Evolutionary conservation across 2,329 filamentous ascomycete genomes (phyloP).

Genomic region (Chaetomiaceae sp.): DNA sequence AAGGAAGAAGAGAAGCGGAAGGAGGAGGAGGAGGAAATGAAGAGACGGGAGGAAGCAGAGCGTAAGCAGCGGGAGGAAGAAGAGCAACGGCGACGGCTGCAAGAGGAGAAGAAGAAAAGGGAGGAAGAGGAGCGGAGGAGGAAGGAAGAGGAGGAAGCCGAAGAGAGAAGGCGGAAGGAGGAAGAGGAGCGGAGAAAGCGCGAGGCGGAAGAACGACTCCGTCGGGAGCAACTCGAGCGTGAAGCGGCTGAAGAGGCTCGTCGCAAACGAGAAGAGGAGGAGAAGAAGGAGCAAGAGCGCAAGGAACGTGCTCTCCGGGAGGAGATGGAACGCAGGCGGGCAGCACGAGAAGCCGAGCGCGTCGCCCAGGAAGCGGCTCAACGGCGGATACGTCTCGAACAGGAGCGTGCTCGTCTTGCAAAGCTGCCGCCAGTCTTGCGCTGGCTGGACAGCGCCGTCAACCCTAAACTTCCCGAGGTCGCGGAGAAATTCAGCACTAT

Average conservation of each 20-base stretch:
- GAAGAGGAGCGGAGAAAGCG: slow-evolving; percentile 29
- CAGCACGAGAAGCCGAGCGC: slow-evolving; percentile 36
- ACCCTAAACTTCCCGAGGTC: slow-evolving; percentile 45
- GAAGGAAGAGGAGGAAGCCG: slow-evolving; percentile 28
- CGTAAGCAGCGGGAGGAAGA: slow-evolving; percentile 28
- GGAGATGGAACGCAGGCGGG: slow-evolving; percentile 37
- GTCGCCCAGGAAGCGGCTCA: slow-evolving; percentile 47
- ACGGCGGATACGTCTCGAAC: slow-evolving; percentile 46
- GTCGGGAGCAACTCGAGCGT: slow-evolving; percentile 26
- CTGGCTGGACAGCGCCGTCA: slow-evolving; percentile 50
- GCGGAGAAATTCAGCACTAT: slow-evolving; percentile 51
- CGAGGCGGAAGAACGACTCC: slow-evolving; percentile 31
- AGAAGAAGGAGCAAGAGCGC: slow-evolving; percentile 45
- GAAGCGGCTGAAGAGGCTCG: slow-evolving; percentile 31
- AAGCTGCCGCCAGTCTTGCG: slow-evolving; percentile 55
- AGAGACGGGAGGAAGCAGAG: slow-evolving; percentile 26
- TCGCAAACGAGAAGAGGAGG: slow-evolving; percentile 44
- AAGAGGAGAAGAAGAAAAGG: slow-evolving; percentile 27
- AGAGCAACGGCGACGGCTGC: slow-evolving; percentile 26
- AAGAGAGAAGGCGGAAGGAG: slow-evolving; percentile 23
- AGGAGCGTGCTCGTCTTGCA: slow-evolving; percentile 48
- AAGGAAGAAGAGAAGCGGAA: slow-evolving; percentile 26
- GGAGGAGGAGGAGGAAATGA: slow-evolving; percentile 30
- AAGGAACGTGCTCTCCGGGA: slow-evolving; percentile 47
- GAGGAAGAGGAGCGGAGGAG: slow-evolving; percentile 26